Evolutionary conservation across 2,329 filamentous ascomycete species (phyloP).

Genomic region (Pseudohalonectria lignicola): DNA sequence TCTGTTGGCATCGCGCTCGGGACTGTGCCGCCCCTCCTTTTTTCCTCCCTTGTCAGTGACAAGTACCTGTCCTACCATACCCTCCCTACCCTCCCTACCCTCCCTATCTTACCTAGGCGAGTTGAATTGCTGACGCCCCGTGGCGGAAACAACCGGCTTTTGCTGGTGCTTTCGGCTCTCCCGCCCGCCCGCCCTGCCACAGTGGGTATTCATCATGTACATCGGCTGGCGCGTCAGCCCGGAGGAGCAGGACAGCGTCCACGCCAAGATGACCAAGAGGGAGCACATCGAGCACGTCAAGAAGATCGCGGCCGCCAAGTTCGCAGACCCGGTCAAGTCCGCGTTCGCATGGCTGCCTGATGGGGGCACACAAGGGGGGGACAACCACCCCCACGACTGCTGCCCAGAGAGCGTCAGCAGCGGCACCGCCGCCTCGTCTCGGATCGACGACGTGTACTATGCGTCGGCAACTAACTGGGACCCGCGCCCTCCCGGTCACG

Average conservation of each 20-base stretch:
- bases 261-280: slow-evolving; percentile 17
- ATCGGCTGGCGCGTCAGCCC: slow-evolving; percentile 28
- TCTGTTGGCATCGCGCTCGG: no score
- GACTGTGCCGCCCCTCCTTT: not conserved
- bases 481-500: not conserved
- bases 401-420: not conserved
- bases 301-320: slow-evolving; percentile 20
- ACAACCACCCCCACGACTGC: not conserved
- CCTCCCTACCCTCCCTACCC: no score
- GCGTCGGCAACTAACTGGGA: slow-evolving; percentile 6
- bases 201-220: slow-evolving; percentile 35
- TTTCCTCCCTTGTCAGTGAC: not conserved
- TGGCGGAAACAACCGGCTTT: no score
- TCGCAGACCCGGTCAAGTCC: slow-evolving; percentile 31
- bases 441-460: slow-evolving; percentile 12
- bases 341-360: slow-evolving; percentile 21
- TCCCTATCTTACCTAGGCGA: no score
- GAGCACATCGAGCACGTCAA: slow-evolving; percentile 27
- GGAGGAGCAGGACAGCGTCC: slow-evolving; percentile 26
- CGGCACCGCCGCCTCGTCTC: not conserved
- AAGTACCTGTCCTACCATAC: no score
- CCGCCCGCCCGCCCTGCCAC: no score
- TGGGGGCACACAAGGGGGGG: slow-evolving; percentile 10
- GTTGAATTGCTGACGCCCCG: no score
- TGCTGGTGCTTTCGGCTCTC: no score